Percentiles rank a stretch among this genome's conserved stretches.
These are phyloP conservation scores for Alternaria angustiovoidea DNA, from an alignment of 2,329 filamentous ascomycete species.

Conservation along the genomic window DNA sequence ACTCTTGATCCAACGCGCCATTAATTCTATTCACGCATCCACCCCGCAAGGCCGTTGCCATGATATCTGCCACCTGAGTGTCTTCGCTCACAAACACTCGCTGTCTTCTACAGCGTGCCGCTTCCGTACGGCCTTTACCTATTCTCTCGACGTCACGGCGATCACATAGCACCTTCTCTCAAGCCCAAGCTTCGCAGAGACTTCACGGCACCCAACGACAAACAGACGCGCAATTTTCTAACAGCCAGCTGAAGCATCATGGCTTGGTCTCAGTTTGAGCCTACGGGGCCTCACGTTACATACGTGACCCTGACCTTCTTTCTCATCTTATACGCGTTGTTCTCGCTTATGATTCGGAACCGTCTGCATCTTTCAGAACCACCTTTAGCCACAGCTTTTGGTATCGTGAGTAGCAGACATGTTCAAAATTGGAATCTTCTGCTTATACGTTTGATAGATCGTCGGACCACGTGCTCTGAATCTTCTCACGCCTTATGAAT, in stretches of 20 bases:
- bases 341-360: constrained; percentile 57
- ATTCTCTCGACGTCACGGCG: constrained; percentile 11
- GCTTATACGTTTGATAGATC: constrained; percentile 17
- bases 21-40: background rate
- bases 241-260: constrained; percentile 24
- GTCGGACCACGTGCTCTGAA: constrained; percentile 54
- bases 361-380: constrained; percentile 59
- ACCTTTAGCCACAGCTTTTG: constrained; percentile 57
- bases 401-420: constrained; percentile 40
- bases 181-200: constrained; percentile 12
- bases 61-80: background rate
- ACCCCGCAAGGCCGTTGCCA: background rate
- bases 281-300: constrained; percentile 56
- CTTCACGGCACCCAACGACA: constrained; percentile 4
- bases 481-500: constrained; percentile 52
- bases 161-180: background rate
- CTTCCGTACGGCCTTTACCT: background rate
- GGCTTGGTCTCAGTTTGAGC: constrained; percentile 57
- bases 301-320: constrained; percentile 57
- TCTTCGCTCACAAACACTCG: background rate
- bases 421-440: too few species aligned
- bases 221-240: background rate
- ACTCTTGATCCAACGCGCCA: background rate
- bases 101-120: background rate
- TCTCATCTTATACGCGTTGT: constrained; percentile 57